Conservation (phyloP, 257 asterid species). For the Rubia yunnanensis region DNA sequence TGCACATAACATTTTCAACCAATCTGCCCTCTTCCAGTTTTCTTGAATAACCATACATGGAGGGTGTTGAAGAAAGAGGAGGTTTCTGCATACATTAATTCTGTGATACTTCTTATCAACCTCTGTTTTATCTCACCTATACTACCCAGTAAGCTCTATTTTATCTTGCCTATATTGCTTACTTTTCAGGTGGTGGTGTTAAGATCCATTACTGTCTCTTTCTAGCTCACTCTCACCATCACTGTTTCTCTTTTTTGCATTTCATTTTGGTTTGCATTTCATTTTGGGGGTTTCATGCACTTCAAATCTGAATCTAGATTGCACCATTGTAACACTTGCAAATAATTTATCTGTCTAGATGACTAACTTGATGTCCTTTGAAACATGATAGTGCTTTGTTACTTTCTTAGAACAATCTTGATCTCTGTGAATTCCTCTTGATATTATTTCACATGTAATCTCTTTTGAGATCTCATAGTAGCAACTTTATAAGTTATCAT, state of each 20-base stretch:
- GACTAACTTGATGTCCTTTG: neutral
- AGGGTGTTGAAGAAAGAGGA: neutral
- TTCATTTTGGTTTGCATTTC: neutral
- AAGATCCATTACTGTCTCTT: neutral
- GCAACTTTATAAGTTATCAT: neutral
- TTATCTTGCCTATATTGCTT: neutral
- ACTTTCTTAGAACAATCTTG: neutral
- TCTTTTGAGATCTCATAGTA: neutral
- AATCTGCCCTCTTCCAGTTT: neutral
- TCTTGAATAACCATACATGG: neutral
- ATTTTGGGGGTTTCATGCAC: neutral
- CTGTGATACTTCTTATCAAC: neutral
- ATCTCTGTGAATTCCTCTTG: neutral
- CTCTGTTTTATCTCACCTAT: neutral
- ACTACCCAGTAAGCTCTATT: neutral
- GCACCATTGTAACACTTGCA: neutral
- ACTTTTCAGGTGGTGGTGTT: neutral
- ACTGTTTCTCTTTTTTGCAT: neutral
- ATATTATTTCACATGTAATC: neutral
- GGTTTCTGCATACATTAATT: neutral
- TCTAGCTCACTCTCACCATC: neutral
- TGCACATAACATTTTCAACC: neutral
- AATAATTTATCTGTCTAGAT: neutral
- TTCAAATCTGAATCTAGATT: neutral
- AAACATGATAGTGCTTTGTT: neutral